A percentile compares a stretch with the other conserved stretches of the same genome.
Conservation (phyloP, 768 basidiomycete genomes). For the Piloderma croceum region DNA sequence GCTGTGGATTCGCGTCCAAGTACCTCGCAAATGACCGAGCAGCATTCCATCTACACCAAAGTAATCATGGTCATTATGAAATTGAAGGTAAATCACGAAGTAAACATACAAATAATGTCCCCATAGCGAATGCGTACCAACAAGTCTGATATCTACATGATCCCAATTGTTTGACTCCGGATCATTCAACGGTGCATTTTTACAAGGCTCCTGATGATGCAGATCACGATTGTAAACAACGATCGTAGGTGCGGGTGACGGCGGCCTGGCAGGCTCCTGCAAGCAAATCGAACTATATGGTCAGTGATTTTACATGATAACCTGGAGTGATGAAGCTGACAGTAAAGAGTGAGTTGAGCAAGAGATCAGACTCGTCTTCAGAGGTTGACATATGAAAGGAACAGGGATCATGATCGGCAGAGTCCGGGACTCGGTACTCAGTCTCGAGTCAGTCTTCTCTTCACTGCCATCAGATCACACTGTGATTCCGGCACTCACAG, state of each 20-base stretch:
- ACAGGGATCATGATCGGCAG: too few relatives aligned
- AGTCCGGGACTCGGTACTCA: too few relatives aligned
- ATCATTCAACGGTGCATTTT: conserved; percentile 6
- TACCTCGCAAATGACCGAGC: conserved; percentile 66
- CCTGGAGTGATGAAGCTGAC: conserved; percentile 29
- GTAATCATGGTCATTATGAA: conserved; percentile 1
- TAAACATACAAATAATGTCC: conserved; percentile 66
- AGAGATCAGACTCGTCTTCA: conserved; percentile 29
- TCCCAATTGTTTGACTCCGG: conserved; percentile 27
- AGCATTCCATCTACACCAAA: conserved; percentile 66
- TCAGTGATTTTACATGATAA: conserved; percentile 1
- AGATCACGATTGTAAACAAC: conserved; percentile 46
- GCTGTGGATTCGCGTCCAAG: conserved; percentile 44
- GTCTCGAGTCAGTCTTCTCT: too few relatives aligned
- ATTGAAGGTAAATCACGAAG: conserved; percentile 7
- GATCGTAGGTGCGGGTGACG: conserved; percentile 57
- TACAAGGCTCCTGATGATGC: too few relatives aligned
- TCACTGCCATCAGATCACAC: too few relatives aligned
- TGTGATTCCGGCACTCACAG: too few relatives aligned
- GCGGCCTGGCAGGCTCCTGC: conserved; percentile 64
- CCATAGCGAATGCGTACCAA: conserved; percentile 80
- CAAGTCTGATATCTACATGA: conserved; percentile 57
- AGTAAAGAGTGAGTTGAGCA: conserved; percentile 45
- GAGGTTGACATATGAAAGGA: too few relatives aligned
- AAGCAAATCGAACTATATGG: not conserved